Conservation (phyloP, 805 yeast genomes). For the Wickerhamomyces bovis region DNA sequence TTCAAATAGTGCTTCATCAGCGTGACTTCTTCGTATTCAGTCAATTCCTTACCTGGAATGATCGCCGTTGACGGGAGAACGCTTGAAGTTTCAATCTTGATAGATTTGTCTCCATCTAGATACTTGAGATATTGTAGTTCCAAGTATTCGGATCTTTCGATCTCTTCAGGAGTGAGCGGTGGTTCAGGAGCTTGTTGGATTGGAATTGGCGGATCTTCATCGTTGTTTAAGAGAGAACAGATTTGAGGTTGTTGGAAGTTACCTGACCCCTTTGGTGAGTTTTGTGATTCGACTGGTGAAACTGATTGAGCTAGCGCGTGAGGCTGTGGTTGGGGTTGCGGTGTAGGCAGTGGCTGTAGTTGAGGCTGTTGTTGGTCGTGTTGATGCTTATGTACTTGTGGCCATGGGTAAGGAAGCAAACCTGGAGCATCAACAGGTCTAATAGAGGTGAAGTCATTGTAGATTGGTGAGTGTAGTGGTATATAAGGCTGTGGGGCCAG, state of each 20-base stretch:
- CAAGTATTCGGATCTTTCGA: not conserved
- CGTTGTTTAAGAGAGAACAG: not conserved
- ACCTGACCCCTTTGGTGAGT: too few species aligned
- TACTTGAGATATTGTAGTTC: not conserved
- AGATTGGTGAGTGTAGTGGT: not conserved
- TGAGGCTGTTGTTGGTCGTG: not conserved
- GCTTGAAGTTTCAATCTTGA: not conserved
- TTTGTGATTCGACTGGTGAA: not conserved
- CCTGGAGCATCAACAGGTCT: not conserved
- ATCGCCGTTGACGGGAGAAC: not conserved
- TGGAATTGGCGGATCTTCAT: not conserved
- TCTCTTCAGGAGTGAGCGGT: not conserved
- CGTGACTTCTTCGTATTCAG: constrained; percentile 2
- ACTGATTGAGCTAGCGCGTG: not conserved
- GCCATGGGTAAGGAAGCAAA: not conserved
- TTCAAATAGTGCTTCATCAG: constrained; percentile 5
- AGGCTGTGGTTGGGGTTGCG: not conserved
- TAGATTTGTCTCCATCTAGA: not conserved
- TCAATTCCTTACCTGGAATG: not conserved
- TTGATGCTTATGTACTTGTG: not conserved
- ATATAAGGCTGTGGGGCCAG: not conserved
- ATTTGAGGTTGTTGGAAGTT: too few species aligned
- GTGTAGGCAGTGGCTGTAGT: not conserved
- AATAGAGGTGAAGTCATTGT: not conserved
- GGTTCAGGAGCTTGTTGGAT: not conserved